phyloP scores from a whole-genome alignment of 1,139 yeast species.

The Yarrowia galli region DNA sequence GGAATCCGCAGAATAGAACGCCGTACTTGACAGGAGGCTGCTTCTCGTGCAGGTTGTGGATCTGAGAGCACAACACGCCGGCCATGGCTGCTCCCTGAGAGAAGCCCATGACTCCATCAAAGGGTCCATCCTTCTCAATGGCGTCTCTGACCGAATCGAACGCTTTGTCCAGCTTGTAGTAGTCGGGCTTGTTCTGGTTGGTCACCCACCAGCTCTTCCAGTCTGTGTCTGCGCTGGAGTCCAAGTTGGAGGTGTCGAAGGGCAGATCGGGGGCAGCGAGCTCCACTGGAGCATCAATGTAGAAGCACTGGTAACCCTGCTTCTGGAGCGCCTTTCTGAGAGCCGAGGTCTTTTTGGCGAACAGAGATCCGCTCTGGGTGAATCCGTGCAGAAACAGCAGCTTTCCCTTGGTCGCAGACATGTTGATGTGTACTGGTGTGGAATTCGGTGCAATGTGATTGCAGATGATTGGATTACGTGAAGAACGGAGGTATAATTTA shows the following conservation, averaged over 20 bases:
- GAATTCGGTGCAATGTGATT: background rate
- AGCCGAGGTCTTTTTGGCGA: constrained; percentile 82
- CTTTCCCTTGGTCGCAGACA: constrained; percentile 46
- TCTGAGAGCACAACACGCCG: constrained; percentile 50
- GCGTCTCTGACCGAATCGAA: constrained; percentile 61
- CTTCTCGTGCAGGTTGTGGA: constrained; percentile 46
- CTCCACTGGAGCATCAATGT: constrained; percentile 76
- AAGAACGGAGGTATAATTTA: background rate
- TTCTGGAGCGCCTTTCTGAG: constrained; percentile 74
- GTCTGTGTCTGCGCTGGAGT: constrained; percentile 53
- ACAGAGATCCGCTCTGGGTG: constrained; percentile 69
- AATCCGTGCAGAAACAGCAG: constrained; percentile 65
- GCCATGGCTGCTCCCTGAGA: constrained; percentile 94
- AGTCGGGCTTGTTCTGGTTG: constrained; percentile 53
- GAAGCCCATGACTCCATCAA: constrained; percentile 86
- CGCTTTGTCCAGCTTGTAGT: constrained; percentile 56
- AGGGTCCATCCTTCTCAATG: constrained; percentile 79
- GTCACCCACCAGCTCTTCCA: constrained; percentile 61
- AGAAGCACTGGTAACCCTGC: constrained; percentile 71
- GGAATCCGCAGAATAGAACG: constrained; percentile 79
- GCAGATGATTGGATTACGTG: constrained; percentile 18
- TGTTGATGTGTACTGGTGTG: background rate
- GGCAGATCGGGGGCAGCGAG: constrained; percentile 75
- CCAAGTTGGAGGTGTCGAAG: constrained; percentile 54
- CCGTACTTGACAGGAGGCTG: constrained; percentile 69